Evolutionary conservation across 2,329 filamentous ascomycete genomes (phyloP).

Genomic region (Aureobasidium lini): DNA sequence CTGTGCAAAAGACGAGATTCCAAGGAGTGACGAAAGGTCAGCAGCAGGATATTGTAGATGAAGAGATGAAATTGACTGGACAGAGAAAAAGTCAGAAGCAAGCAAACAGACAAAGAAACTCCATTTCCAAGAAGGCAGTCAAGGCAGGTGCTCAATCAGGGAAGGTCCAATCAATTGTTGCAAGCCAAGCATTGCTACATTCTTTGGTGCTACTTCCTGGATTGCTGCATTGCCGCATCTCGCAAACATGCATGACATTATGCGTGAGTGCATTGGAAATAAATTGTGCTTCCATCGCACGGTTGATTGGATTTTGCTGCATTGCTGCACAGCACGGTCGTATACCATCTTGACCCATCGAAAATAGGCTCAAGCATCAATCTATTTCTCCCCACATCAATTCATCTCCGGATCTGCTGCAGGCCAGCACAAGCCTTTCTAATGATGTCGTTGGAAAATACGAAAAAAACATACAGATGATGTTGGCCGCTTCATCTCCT

Average conservation of each 20-base stretch:
- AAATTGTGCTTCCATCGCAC: not conserved
- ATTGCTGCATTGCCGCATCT: not conserved
- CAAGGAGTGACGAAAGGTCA: constrained; percentile 2
- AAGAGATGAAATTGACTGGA: not conserved
- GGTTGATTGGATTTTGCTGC: not conserved
- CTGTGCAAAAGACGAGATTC: not conserved
- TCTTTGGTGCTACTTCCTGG: constrained; percentile 4
- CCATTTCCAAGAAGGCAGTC: not conserved
- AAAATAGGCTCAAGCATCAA: not conserved
- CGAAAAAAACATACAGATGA: not conserved
- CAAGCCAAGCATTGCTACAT: not conserved
- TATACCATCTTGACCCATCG: not conserved
- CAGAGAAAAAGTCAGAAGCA: not conserved
- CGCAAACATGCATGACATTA: constrained; percentile 1
- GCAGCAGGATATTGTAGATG: not conserved
- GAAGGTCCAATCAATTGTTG: not conserved
- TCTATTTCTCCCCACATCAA: not conserved
- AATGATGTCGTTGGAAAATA: not conserved
- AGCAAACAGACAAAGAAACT: constrained; percentile 5
- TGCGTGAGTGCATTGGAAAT: not conserved
- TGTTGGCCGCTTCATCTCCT: not conserved
- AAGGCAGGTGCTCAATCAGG: not conserved
- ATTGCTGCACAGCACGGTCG: not conserved
- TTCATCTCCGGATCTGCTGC: not conserved
- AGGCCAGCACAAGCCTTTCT: not conserved